Evolutionary conservation across 306 rosid genomes (phyloP).

Genomic region (Begonia peltatifolia): DNA sequence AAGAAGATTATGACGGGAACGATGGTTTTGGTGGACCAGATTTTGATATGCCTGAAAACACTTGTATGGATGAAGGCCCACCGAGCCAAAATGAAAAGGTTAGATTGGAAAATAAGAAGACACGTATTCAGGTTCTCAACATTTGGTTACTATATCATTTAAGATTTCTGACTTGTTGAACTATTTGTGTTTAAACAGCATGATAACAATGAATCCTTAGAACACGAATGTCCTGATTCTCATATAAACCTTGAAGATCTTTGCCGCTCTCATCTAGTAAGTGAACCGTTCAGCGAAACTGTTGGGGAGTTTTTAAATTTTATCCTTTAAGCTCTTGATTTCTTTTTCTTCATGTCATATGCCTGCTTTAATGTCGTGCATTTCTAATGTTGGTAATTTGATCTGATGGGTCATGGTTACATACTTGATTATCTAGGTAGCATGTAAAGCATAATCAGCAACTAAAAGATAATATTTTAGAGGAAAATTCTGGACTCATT

Average conservation of each 20-base stretch:
- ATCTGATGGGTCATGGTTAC: no score
- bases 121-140: neutral
- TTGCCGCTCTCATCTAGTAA: slow-evolving; percentile 93
- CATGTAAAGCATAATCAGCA: no score
- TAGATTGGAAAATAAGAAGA: slow-evolving; percentile 5
- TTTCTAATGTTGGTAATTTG: no score
- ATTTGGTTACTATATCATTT: neutral
- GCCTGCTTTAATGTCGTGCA: no score
- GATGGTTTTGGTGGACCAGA: slow-evolving; percentile 27
- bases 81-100: slow-evolving; percentile 38
- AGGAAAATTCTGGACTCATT: no score
- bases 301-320: no score
- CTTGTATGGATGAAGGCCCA: slow-evolving; percentile 43
- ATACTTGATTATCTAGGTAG: no score
- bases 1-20: slow-evolving; percentile 23
- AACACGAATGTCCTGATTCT: slow-evolving; percentile 35
- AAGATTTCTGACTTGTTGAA: slow-evolving; percentile 12
- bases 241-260: slow-evolving; percentile 71
- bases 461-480: no score
- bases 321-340: neutral
- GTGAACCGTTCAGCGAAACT: slow-evolving; percentile 4
- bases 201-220: slow-evolving; percentile 33
- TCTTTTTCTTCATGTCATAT: slow-evolving; percentile 3
- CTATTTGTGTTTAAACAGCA: slow-evolving; percentile 26
- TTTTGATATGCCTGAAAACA: slow-evolving; percentile 30